A percentile compares a stretch with the other conserved stretches of the same genome.
phyloP scores from a whole-genome alignment of 352 stramenopile species.

The Salisapilia sapeloensis region DNA sequence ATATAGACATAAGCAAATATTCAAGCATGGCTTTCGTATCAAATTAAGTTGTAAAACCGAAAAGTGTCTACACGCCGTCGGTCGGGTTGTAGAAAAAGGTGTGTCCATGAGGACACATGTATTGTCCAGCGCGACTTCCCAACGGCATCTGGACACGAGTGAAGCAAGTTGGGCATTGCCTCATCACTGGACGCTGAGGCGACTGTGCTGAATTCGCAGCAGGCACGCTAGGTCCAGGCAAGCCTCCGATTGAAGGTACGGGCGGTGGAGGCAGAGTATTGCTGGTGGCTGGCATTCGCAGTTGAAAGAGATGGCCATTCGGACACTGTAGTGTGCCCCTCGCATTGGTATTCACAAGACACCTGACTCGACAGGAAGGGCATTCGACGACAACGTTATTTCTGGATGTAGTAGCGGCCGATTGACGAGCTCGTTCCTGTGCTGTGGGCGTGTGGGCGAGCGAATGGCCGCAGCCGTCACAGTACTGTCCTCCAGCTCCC shows the following conservation, averaged over 20 bases:
- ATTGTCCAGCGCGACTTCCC: slow-evolving; percentile 67
- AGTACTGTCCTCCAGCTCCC: slow-evolving; percentile 50
- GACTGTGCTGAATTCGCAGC: slow-evolving; percentile 5
- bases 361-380: slow-evolving; percentile 55
- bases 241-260: too few species aligned
- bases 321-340: slow-evolving; percentile 55
- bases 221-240: slow-evolving; percentile 1
- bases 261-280: not conserved
- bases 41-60: slow-evolving; percentile 1
- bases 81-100: slow-evolving; percentile 75
- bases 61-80: too few species aligned
- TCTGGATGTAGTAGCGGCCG: slow-evolving; percentile 22
- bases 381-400: slow-evolving; percentile 68
- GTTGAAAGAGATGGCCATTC: slow-evolving; percentile 57
- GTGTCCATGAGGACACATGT: slow-evolving; percentile 79
- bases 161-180: slow-evolving; percentile 74
- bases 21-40: slow-evolving; percentile 1
- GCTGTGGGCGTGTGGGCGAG: slow-evolving; percentile 57
- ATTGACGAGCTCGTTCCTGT: slow-evolving; percentile 37
- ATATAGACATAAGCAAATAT: not conserved
- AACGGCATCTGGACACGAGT: slow-evolving; percentile 79
- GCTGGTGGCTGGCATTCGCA: slow-evolving; percentile 31
- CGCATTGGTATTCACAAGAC: slow-evolving; percentile 50
- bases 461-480: slow-evolving; percentile 54
- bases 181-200: slow-evolving; percentile 49